Conservation (phyloP, 164 flowering plant species). For the Nymphaea colorata region DNA sequence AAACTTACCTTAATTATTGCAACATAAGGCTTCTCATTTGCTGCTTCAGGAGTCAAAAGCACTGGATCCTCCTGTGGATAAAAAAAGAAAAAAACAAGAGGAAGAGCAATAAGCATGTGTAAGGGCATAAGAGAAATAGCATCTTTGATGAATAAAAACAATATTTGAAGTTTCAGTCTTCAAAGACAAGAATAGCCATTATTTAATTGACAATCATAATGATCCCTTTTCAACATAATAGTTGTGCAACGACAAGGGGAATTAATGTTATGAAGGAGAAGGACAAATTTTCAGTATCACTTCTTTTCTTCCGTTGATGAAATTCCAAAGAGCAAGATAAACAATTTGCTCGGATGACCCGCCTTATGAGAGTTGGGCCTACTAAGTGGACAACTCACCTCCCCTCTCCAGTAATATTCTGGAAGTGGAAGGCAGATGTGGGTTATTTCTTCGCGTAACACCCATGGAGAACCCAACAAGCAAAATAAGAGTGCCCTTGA, state of each 20-base stretch:
- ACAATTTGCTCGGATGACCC: too few relatives aligned
- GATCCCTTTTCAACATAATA: background rate
- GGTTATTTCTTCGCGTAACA: too few relatives aligned
- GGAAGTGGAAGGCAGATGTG: too few relatives aligned
- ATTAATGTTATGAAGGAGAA: background rate
- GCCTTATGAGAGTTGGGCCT: too few relatives aligned
- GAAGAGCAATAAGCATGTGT: background rate
- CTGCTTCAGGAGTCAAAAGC: constrained; percentile 64
- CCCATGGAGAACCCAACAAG: too few relatives aligned
- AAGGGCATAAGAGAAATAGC: background rate
- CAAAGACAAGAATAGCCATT: background rate
- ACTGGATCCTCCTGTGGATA: constrained; percentile 78
- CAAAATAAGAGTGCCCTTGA: too few relatives aligned
- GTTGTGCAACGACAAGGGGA: background rate
- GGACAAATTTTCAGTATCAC: background rate
- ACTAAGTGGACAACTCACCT: too few relatives aligned
- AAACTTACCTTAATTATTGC: constrained; percentile 80
- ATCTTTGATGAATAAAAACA: background rate
- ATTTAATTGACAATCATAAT: background rate
- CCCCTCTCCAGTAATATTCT: too few relatives aligned
- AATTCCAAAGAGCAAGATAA: too few relatives aligned
- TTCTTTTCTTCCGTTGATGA: too few relatives aligned
- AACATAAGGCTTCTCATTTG: constrained; percentile 76
- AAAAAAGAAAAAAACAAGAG: background rate
- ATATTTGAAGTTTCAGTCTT: background rate